Base-by-base conservation (phyloP, 192 early-diverging fungal genomes). In the Coemansia sp. region DNA sequence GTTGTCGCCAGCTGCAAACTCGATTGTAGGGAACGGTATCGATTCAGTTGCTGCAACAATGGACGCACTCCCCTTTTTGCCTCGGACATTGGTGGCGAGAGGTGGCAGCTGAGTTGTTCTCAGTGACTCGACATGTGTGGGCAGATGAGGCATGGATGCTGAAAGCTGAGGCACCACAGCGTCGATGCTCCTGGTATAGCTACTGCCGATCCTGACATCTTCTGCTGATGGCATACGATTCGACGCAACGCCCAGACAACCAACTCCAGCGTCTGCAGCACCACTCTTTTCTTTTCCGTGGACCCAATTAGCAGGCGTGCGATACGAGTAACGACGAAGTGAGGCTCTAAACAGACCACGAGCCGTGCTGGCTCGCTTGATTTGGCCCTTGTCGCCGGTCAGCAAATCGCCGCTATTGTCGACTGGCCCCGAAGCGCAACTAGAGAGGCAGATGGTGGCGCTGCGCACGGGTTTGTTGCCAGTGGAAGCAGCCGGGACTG, bases 141-240 rank as follows among this genome's bases (percentile, higher is more conserved):
- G 50, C 46, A 73, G 64, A 25, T 73, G 42, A 4, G 71, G 71
- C 71, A 73, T 73, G 4, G 71, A 73, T 12, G 44, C 59, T 32
- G 71, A 73, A 23, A 60, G 70, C 57, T 61, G 59, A 50, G 32
- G 9, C 32, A 38, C 42, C 38, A 31, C 42, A n/a, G 67, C 44
- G n/a, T 61, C 59, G 19, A 61, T 39, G 6, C 59, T 58, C 55
- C 55, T 21, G 11, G 59, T 39, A 25, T 23, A 61, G 8, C 59
- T 34, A 23, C 4, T 23, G 9, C 27, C 19, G 9, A 21, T 39
- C n/a, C 59, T 31, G 19, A 61, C 12, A 23, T 61, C 59, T 15
- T 61, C 59, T 7, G 59, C 59, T 36, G 59, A 61, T 10, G 59
- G n/a, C 59, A 61, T 61, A 12, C 59, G 59, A n/a, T 61, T 60